Conservation (phyloP, 305 asterid genomes). For the Stenogyne calaminthoides region DNA sequence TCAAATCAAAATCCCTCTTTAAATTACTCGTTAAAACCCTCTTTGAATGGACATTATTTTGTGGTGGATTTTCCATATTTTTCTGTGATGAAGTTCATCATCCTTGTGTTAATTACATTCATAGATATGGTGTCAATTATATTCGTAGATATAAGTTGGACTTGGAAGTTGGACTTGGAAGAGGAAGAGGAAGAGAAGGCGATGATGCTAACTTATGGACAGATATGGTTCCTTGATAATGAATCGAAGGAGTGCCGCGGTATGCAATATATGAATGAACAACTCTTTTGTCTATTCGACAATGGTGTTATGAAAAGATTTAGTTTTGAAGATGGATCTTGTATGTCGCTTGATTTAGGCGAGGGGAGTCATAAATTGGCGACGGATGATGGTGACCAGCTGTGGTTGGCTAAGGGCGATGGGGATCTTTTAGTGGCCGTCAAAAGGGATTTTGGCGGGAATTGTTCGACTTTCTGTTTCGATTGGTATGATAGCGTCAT, state of each 20-base stretch:
- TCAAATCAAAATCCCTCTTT: too few relatives aligned
- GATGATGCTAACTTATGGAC: too few relatives aligned
- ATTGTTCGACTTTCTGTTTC: neutral
- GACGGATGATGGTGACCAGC: neutral
- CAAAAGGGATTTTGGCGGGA: neutral
- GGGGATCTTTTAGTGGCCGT: neutral
- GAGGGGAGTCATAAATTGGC: neutral
- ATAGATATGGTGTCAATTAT: too few relatives aligned
- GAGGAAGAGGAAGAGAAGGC: too few relatives aligned
- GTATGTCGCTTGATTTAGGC: neutral
- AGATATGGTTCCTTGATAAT: too few relatives aligned
- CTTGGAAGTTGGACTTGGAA: too few relatives aligned
- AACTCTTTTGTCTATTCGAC: neutral
- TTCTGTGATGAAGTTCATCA: too few relatives aligned
- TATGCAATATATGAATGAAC: neutral
- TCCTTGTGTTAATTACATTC: too few relatives aligned
- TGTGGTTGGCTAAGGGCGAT: neutral
- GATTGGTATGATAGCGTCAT: neutral
- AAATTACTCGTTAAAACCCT: too few relatives aligned
- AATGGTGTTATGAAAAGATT: neutral
- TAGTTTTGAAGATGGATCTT: neutral
- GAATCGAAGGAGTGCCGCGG: neutral
- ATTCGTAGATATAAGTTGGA: too few relatives aligned
- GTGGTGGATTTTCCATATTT: too few relatives aligned
- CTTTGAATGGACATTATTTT: too few relatives aligned